phyloP scores from a whole-genome alignment of 2,329 filamentous ascomycete species.

The Mycocentrospora acerina region DNA sequence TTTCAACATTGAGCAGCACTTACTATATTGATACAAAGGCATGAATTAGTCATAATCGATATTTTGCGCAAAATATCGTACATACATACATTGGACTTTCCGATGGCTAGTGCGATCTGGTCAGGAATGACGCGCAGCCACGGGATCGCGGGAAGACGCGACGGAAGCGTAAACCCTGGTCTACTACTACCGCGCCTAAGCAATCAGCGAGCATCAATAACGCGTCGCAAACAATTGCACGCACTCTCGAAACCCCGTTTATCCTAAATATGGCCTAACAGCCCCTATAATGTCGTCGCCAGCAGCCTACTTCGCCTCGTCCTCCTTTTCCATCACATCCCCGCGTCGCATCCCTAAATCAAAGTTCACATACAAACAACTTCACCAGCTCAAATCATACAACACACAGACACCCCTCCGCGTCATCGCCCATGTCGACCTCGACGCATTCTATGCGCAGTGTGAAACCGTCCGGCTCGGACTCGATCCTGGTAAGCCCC shows the following conservation, averaged over 20 bases:
- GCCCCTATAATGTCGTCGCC: constrained; percentile 49
- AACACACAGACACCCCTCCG: constrained; percentile 75
- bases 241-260: neutral
- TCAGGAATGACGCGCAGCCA: constrained; percentile 36
- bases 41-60: too few species aligned
- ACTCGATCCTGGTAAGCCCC: constrained; percentile 70
- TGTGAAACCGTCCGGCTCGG: constrained; percentile 89
- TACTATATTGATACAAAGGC: too few species aligned
- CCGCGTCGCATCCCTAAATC: constrained; percentile 54
- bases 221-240: neutral
- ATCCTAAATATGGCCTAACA: constrained; percentile 18
- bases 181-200: constrained; percentile 2
- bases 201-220: neutral
- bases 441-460: constrained; percentile 95
- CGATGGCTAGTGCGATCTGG: constrained; percentile 5
- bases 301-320: constrained; percentile 50
- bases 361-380: constrained; percentile 80
- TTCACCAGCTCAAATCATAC: constrained; percentile 72
- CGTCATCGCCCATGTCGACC: constrained; percentile 86
- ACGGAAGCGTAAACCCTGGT: constrained; percentile 10
- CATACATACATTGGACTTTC: too few species aligned
- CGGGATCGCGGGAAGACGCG: constrained; percentile 37
- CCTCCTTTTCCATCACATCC: constrained; percentile 44
- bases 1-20: too few species aligned
- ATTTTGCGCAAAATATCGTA: too few species aligned